Percentiles rank a stretch among this genome's conserved stretches.
Conservation (phyloP, 148 eudicot genomes). For the Gaultheria prostrata region DNA sequence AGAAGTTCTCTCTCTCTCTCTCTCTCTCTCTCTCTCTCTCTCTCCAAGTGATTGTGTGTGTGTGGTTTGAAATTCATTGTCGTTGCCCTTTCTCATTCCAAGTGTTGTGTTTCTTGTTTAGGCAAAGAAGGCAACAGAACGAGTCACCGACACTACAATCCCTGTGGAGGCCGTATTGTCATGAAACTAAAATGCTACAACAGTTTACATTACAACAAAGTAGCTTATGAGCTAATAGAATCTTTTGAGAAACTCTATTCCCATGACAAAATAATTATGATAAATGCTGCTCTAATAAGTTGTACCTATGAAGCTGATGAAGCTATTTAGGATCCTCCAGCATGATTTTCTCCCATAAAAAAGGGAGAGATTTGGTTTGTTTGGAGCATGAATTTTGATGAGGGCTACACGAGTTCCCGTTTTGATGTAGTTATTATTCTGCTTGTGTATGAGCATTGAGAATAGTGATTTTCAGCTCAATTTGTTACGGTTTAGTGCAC, state of each 20-base stretch:
- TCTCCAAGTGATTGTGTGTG: not conserved
- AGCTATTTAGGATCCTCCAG: not conserved
- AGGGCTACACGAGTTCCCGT: not conserved
- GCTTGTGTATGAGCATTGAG: too few relatives aligned
- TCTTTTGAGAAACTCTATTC: not conserved
- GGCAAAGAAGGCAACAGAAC: constrained; percentile 58
- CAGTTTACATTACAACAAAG: not conserved
- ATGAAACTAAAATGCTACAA: constrained; percentile 21
- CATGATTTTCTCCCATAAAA: not conserved
- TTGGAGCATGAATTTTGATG: not conserved
- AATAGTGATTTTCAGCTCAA: too few relatives aligned
- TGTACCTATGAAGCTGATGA: not conserved
- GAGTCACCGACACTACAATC: constrained; percentile 41
- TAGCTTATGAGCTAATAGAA: not conserved
- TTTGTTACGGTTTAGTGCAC: too few relatives aligned
- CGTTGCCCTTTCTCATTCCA: not conserved
- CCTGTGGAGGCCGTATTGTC: constrained; percentile 38
- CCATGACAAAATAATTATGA: not conserved
- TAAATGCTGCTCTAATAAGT: not conserved
- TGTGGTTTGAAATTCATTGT: not conserved
- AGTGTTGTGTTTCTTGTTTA: constrained; percentile 13
- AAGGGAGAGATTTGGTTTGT: not conserved
- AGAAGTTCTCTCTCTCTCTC: constrained; percentile 32
- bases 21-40: not conserved
- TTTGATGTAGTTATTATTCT: too few relatives aligned